Evolutionary conservation across 2,329 filamentous ascomycete species (phyloP), one percentile per base, ranked within the genome.

Genomic region (Magnaporthales sp.): DNA sequence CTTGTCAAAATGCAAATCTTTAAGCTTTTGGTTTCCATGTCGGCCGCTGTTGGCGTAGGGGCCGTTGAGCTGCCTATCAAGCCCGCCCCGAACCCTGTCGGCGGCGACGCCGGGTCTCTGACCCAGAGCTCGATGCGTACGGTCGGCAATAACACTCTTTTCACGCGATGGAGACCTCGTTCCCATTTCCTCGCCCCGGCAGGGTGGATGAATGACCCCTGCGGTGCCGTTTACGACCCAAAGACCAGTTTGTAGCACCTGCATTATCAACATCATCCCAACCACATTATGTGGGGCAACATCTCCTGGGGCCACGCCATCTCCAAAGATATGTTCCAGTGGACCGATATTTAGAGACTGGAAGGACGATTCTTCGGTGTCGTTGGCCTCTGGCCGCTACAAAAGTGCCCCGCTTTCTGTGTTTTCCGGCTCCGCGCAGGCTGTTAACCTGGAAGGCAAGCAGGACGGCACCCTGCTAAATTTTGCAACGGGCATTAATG

Each of bases 251-350:
- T 73, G 1, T 86, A 85, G 67, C 83, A 86, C 69, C 70, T 85
- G 9, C 81, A 81, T 70, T 86, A 83, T 71, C 83, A 86, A 72
- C 84, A 77, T 71, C 80, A 79, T 51, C 77, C 78, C 1, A 73
- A 75, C 7, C 75, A 73, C 0, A 75, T 72, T 30, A 72, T 74
- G 38, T 80, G 78, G 78, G 77, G 74, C 7, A 74, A 78, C 68
- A 77, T 81, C 65, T 77, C 75, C 22, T 83, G 80, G 81, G 84
- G 83, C 2, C 87, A 89, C 70, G 86, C 86, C 1, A 88, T 86
- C 2, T 86, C 83, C 22, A 72, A 75, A n/a, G 87, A 90, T 70
- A 75, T 89, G 1, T 88, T 86, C 70, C 82, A 84, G 66, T 90
- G 87, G 87, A 78, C 76, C 0, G 88, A 89, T 69, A 46, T 63